phyloP scores from a whole-genome alignment of 2,329 filamentous ascomycete species.

The Aureobasidium musti region DNA sequence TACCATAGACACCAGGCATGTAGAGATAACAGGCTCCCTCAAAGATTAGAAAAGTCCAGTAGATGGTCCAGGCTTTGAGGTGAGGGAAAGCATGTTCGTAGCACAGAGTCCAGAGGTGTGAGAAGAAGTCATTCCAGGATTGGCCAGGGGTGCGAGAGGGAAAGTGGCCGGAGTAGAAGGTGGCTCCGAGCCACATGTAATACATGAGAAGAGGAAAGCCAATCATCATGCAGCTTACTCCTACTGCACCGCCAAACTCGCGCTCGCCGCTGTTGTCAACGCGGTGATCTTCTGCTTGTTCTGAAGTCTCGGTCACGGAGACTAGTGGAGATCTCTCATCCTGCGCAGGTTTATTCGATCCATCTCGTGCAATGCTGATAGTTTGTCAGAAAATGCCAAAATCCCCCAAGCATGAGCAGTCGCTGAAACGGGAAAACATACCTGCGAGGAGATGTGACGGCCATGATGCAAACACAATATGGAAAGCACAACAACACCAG shows the following conservation, averaged over 20 bases:
- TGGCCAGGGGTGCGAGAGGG: constrained; percentile 64
- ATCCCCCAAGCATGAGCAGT: too few relatives aligned
- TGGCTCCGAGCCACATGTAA: constrained; percentile 95
- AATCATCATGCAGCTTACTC: constrained; percentile 77
- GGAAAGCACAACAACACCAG: constrained; percentile 9
- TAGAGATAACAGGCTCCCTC: constrained; percentile 77
- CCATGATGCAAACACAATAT: constrained; percentile 24
- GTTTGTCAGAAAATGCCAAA: not conserved
- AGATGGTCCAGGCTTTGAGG: constrained; percentile 78
- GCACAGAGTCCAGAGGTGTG: constrained; percentile 66
- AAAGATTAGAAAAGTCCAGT: constrained; percentile 85
- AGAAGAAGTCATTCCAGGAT: constrained; percentile 66
- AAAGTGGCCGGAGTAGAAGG: constrained; percentile 78
- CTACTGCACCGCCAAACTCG: constrained; percentile 83
- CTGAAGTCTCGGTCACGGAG: not conserved
- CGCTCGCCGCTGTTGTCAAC: constrained; percentile 40
- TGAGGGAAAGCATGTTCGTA: constrained; percentile 80
- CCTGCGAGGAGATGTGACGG: constrained; percentile 13
- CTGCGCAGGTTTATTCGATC: not conserved
- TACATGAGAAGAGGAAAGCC: constrained; percentile 88
- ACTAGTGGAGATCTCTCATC: constrained; percentile 8
- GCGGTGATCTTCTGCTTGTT: not conserved
- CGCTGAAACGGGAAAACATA: not conserved
- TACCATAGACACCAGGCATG: constrained; percentile 77
- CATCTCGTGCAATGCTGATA: not conserved